These are phyloP conservation scores for Carex cristatella DNA, from an alignment of 176 grass and related monocot genomes.

Conservation along the genomic window DNA sequence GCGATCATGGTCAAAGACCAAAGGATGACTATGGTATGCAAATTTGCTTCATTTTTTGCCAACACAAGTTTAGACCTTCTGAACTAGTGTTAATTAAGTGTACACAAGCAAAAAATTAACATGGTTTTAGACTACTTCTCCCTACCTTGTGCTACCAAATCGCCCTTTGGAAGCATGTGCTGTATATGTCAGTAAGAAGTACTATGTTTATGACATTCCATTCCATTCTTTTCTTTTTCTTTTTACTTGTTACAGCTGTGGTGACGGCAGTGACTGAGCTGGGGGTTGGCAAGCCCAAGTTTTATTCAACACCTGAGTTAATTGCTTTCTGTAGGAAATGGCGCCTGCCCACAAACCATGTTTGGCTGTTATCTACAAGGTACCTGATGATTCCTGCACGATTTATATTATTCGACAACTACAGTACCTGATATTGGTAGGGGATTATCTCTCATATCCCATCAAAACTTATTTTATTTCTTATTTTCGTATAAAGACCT, in stretches of 20 bases:
- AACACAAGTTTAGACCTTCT: not conserved
- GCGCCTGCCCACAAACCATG: slow-evolving; percentile 82
- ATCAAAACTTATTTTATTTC: not conserved
- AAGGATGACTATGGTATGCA: slow-evolving; percentile 92
- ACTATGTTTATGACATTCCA: not conserved
- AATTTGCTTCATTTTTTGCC: not conserved
- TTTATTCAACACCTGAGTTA: slow-evolving; percentile 86
- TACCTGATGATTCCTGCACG: slow-evolving; percentile 26
- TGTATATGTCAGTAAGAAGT: not conserved
- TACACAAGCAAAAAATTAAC: not conserved
- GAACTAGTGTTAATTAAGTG: not conserved
- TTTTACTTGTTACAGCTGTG: slow-evolving; percentile 46
- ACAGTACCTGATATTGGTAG: not conserved
- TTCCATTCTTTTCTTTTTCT: not conserved
- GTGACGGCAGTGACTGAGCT: slow-evolving; percentile 82
- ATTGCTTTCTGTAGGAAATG: slow-evolving; percentile 89
- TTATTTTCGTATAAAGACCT: not conserved
- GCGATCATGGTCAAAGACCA: slow-evolving; percentile 94
- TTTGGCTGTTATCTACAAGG: slow-evolving; percentile 98
- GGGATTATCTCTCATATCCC: not conserved
- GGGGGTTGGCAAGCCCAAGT: slow-evolving; percentile 81
- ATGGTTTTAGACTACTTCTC: not conserved
- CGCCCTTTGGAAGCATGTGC: not conserved
- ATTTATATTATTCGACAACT: not conserved
- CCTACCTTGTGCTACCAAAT: not conserved